Base-by-base conservation (phyloP, 768 basidiomycete species). In the Xerocomellus chrysenteron region DNA sequence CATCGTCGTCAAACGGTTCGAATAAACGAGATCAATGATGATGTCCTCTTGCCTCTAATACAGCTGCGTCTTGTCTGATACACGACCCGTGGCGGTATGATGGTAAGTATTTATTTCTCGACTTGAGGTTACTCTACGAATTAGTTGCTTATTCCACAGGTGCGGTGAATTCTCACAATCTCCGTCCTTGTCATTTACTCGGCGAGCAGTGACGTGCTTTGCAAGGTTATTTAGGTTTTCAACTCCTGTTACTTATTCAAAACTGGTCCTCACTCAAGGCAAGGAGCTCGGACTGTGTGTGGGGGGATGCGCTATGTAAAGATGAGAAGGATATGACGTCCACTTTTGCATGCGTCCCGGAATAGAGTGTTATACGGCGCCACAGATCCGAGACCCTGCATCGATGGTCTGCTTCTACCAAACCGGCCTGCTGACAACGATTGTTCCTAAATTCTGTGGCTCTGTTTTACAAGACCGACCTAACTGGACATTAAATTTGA, bases 1-100 rank as follows among this genome's bases (percentile, higher is more conserved):
- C n/a, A n/a, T n/a, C 21, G 21, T 21, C 21, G 21, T 21, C 32
- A 60, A 56, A 47, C 60, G 60, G 19, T 60, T 64, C 41, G 60
- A 65, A 47, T 71, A 49, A 48, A 48, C 24, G 43, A 35, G 37
- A 21, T 24, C 19, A 7, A 28, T 52, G n/a, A 26, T 4, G 21
- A 40, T 17, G 37, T 33, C 33, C 26, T 16, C 11, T 41, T 41
- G 41, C n/a, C 14, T 3, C n/a, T 13, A 32, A 33, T 24, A 28
- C 24, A 28, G 33, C 1, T 14, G 21, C 6, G 37, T 21, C 39
- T 59, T 50, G 39, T 35, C 42, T 48, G 49, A 48, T 64, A 49
- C 32, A 10, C 32, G 32, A 21, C 17, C 39, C 33, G 4, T 50
- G 45, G 19, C 6, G 16, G 26, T 33, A 26, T 16, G 47, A 50